Evolutionary conservation across 73 alveolate species (phyloP).

Genomic region (Tetrahymena thermophila): DNA sequence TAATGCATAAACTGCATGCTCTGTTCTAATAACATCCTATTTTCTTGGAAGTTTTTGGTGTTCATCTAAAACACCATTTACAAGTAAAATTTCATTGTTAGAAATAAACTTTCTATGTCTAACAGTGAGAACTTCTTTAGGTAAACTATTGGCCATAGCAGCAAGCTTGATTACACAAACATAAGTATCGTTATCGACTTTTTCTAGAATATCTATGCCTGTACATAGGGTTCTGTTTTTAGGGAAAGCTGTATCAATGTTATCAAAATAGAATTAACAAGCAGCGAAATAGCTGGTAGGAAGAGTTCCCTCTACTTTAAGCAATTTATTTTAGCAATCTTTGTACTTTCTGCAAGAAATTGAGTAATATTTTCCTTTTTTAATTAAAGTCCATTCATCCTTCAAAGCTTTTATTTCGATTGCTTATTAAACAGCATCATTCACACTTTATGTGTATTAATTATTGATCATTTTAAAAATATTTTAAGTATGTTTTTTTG

Average conservation of each 20-base stretch:
- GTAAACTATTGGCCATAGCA: not conserved
- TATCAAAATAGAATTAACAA: not conserved
- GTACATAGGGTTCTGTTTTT: not conserved
- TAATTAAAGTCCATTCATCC: not conserved
- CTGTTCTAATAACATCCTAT: not conserved
- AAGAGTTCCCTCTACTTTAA: not conserved
- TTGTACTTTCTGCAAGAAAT: not conserved
- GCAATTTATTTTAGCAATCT: not conserved
- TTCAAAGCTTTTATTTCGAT: not conserved
- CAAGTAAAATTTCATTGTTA: not conserved
- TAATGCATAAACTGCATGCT: not conserved
- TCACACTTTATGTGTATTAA: not conserved
- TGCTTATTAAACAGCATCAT: not conserved
- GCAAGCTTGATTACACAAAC: not conserved
- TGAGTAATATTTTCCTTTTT: not conserved
- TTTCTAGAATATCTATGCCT: not conserved
- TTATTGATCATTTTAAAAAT: not conserved
- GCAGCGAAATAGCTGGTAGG: not conserved
- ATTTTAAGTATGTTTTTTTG: not conserved
- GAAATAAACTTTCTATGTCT: not conserved
- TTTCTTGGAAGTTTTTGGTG: not conserved
- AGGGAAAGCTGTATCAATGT: not conserved
- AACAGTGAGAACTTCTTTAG: not conserved
- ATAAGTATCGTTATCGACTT: not conserved
- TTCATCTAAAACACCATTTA: not conserved